Evolutionary conservation across 2,329 filamentous ascomycete genomes (phyloP).

Genomic region (Neofusicoccum parvum): DNA sequence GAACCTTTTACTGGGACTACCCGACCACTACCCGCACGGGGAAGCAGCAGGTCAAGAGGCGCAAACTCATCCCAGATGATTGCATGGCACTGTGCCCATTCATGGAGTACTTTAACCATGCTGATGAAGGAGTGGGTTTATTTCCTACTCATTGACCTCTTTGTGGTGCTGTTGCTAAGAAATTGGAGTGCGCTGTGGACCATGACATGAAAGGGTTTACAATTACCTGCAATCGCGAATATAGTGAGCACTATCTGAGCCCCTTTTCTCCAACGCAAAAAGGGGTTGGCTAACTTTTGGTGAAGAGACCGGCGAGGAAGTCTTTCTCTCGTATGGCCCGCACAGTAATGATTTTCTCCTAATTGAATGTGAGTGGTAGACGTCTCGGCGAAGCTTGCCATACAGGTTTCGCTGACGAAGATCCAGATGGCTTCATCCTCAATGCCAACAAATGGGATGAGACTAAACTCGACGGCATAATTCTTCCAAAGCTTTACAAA

Average conservation of each 20-base stretch:
- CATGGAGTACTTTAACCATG: constrained; percentile 71
- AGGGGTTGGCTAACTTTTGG: background rate
- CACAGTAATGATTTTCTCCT: constrained; percentile 75
- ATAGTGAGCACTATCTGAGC: constrained; percentile 41
- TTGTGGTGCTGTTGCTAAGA: background rate
- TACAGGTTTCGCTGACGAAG: background rate
- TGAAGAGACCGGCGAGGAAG: constrained; percentile 59
- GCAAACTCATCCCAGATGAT: constrained; percentile 51
- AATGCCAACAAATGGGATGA: constrained; percentile 41
- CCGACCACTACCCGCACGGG: constrained; percentile 40
- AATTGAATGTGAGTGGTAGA: constrained; percentile 55
- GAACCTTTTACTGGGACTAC: constrained; percentile 61
- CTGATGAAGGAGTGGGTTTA: constrained; percentile 38
- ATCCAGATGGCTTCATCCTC: constrained; percentile 47
- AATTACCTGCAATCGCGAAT: constrained; percentile 55
- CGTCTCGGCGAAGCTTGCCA: no score
- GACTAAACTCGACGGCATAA: constrained; percentile 44
- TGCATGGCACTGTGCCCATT: constrained; percentile 72
- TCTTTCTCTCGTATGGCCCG: constrained; percentile 69
- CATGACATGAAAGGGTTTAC: constrained; percentile 57
- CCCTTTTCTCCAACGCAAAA: background rate
- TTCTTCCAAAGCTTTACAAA: constrained; percentile 41
- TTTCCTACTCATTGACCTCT: constrained; percentile 1
- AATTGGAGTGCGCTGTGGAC: constrained; percentile 54
- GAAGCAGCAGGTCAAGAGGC: constrained; percentile 45